Evolutionary conservation across 768 basidiomycete species (phyloP).

Genomic region (Kwoniella dendrophila): DNA sequence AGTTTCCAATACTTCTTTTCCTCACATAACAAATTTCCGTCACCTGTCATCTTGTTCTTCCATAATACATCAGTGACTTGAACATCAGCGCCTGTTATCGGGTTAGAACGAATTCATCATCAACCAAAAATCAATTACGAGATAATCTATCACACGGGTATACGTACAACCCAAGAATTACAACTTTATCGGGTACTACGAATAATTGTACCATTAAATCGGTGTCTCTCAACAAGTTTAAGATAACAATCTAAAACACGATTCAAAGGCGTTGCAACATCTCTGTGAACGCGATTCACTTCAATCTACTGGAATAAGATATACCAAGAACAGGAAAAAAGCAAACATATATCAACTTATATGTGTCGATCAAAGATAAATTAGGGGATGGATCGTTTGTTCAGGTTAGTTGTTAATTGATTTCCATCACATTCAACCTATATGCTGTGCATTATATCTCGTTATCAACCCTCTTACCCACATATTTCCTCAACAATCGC

Average conservation of each 20-base stretch:
- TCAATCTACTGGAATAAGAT: not conserved
- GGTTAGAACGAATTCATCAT: too few relatives aligned
- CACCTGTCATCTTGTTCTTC: too few relatives aligned
- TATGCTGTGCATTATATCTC: not conserved
- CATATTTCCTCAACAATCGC: not conserved
- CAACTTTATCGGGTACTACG: too few relatives aligned
- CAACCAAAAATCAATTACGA: conserved; percentile 1
- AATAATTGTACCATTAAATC: too few relatives aligned
- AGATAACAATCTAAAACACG: conserved; percentile 3
- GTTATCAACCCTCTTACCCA: not conserved
- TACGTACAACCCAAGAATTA: not conserved
- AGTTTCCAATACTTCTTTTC: not conserved
- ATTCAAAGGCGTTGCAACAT: too few relatives aligned
- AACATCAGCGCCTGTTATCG: not conserved
- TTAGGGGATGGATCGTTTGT: conserved; percentile 27
- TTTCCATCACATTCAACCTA: not conserved
- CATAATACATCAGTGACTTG: not conserved
- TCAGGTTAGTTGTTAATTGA: conserved; percentile 19
- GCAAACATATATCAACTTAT: too few relatives aligned
- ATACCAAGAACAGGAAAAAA: too few relatives aligned
- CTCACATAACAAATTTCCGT: not conserved
- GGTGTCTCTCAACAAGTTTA: too few relatives aligned
- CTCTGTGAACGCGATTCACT: too few relatives aligned
- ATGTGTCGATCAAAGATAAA: conserved; percentile 1
- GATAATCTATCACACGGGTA: not conserved